phyloP scores from a whole-genome alignment of 108 stramenopile genomes.

The Phaeodactylum tricornutum region DNA sequence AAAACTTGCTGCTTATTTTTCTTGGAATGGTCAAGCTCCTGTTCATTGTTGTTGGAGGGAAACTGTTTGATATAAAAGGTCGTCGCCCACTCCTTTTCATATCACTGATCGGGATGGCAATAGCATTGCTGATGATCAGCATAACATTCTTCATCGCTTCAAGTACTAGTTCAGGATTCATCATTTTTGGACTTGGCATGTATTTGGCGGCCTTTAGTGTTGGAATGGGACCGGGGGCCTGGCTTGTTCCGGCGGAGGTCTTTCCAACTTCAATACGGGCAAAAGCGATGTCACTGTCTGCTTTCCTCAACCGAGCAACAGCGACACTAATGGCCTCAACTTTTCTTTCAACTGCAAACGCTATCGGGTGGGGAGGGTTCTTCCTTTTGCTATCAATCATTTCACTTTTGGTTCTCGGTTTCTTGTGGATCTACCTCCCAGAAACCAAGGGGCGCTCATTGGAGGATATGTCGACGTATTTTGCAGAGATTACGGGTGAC shows the following conservation, averaged over 20 bases:
- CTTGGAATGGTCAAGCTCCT: slow-evolving; percentile 58
- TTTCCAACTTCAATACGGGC: slow-evolving; percentile 76
- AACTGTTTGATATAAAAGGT: slow-evolving; percentile 58
- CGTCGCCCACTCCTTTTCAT: slow-evolving; percentile 59
- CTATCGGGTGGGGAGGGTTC: slow-evolving; percentile 59
- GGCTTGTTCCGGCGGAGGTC: slow-evolving; percentile 81
- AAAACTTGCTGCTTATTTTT: slow-evolving; percentile 41
- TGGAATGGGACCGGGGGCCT: slow-evolving; percentile 79
- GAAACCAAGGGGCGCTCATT: slow-evolving; percentile 75
- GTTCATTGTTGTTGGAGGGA: slow-evolving; percentile 49
- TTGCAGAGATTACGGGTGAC: slow-evolving; percentile 80
- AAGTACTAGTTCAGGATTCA: neutral
- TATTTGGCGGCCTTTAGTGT: slow-evolving; percentile 75
- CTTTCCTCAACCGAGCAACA: slow-evolving; percentile 67
- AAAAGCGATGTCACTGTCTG: slow-evolving; percentile 81
- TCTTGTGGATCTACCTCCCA: slow-evolving; percentile 57
- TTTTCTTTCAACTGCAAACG: slow-evolving; percentile 61
- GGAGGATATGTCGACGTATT: slow-evolving; percentile 81
- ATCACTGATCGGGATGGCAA: slow-evolving; percentile 38
- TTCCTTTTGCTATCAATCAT: slow-evolving; percentile 52
- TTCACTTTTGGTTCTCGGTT: slow-evolving; percentile 40
- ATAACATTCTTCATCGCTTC: neutral
- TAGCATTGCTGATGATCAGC: slow-evolving; percentile 20
- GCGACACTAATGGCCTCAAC: slow-evolving; percentile 76
- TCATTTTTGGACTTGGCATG: slow-evolving; percentile 23